Conservation (phyloP, 108 stramenopile species). For the Cyclostephanos invisitatus region DNA sequence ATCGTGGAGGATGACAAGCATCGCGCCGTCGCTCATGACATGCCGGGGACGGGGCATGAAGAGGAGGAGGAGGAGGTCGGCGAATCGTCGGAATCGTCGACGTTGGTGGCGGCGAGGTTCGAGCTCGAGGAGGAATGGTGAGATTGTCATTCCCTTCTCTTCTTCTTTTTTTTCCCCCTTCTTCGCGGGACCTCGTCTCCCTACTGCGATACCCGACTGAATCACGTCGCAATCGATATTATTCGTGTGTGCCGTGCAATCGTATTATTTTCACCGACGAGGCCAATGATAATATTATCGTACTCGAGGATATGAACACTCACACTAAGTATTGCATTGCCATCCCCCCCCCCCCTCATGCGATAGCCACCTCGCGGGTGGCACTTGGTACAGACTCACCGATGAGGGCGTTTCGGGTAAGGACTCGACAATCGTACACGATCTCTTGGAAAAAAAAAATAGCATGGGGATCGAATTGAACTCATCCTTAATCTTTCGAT, state of each 20-base stretch:
- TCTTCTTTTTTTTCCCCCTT: no score
- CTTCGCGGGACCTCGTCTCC: no score
- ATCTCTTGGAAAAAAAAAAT: no score
- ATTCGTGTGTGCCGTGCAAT: neutral
- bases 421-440: no score
- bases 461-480: no score
- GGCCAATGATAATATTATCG: no score
- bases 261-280: neutral
- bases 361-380: conserved; percentile 64
- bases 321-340: neutral
- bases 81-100: neutral
- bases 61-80: neutral
- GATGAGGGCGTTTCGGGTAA: conserved; percentile 47
- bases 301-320: neutral
- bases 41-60: conserved; percentile 13
- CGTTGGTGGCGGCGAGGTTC: conserved; percentile 56
- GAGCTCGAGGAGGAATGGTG: conserved; percentile 85
- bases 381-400: conserved; percentile 68
- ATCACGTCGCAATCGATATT: neutral
- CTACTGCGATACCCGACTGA: no score
- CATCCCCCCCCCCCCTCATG: neutral
- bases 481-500: no score
- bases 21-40: neutral
- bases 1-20: conserved; percentile 77
- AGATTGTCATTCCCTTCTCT: neutral